Evolutionary conservation across 345 rosid genomes (phyloP).

Genomic region (Citrus reticulata): DNA sequence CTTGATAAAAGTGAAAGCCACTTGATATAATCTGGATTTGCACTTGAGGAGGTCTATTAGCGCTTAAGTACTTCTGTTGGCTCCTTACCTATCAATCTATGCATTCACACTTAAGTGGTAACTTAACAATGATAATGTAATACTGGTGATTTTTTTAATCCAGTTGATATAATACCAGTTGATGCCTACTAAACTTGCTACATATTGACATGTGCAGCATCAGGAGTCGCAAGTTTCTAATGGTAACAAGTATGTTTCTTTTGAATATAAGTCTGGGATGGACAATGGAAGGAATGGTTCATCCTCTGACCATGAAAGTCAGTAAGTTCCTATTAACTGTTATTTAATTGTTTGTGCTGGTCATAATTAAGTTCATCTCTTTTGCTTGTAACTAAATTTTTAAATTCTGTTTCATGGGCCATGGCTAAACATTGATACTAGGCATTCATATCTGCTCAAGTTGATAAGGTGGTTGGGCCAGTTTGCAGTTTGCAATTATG

Average conservation of each 20-base stretch:
- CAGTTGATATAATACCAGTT: not conserved
- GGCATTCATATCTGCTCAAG: not conserved
- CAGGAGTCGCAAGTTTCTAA: conserved; percentile 76
- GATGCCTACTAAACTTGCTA: conserved; percentile 12
- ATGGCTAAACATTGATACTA: not conserved
- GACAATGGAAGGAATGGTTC: conserved; percentile 86
- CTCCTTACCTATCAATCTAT: not conserved
- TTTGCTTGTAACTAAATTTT: not conserved
- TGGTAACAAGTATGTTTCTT: conserved; percentile 84
- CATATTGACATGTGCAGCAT: conserved; percentile 54
- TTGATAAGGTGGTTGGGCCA: not conserved
- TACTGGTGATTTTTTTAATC: not conserved
- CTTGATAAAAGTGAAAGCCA: not conserved
- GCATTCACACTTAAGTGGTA: not conserved
- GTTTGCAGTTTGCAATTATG: not conserved
- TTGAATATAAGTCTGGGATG: conserved; percentile 96
- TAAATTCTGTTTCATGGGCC: not conserved
- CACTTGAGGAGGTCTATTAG: not conserved
- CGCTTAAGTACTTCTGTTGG: not conserved
- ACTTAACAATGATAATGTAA: not conserved
- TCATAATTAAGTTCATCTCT: not conserved
- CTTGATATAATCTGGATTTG: not conserved
- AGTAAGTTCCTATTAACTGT: conserved; percentile 57
- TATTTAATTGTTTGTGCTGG: conserved; percentile 8
- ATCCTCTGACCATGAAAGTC: conserved; percentile 95